Evolutionary conservation across 345 rosid species (phyloP).

Genomic region (Pistacia vera): DNA sequence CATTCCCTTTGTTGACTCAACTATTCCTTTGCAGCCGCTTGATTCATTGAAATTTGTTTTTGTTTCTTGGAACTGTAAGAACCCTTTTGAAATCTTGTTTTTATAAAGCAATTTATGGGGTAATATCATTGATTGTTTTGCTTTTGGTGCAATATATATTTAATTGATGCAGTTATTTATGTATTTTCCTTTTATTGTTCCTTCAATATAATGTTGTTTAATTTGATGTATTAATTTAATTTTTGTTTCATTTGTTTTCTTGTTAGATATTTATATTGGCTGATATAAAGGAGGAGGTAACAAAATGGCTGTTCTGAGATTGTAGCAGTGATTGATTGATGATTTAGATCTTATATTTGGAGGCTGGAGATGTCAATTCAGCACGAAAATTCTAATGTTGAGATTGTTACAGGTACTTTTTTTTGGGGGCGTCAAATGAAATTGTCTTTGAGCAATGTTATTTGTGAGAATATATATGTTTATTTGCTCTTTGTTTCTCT

Average conservation of each 20-base stretch:
- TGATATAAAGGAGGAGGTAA: constrained; percentile 26
- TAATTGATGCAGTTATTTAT: not conserved
- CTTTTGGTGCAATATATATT: not conserved
- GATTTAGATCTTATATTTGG: constrained; percentile 22
- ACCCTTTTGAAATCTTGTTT: not conserved
- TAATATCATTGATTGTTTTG: not conserved
- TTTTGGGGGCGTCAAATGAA: not conserved
- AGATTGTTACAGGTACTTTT: constrained; percentile 45
- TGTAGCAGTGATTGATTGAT: constrained; percentile 26
- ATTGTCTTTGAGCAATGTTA: not conserved
- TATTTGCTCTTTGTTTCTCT: not conserved
- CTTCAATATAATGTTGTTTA: not conserved
- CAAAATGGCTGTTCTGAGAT: constrained; percentile 22
- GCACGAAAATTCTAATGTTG: constrained; percentile 43
- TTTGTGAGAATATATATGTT: not conserved
- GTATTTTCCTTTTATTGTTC: not conserved
- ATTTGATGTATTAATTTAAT: not conserved
- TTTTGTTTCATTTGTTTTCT: not conserved
- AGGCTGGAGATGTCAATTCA: constrained; percentile 56
- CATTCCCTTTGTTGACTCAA: not conserved
- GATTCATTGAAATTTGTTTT: not conserved
- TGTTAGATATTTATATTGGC: constrained; percentile 14
- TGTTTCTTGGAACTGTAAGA: not conserved
- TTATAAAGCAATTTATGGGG: not conserved
- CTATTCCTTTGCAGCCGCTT: not conserved